Base-by-base conservation (phyloP, 2,329 filamentous ascomycete genomes). In the Chaetomiaceae sp. region DNA sequence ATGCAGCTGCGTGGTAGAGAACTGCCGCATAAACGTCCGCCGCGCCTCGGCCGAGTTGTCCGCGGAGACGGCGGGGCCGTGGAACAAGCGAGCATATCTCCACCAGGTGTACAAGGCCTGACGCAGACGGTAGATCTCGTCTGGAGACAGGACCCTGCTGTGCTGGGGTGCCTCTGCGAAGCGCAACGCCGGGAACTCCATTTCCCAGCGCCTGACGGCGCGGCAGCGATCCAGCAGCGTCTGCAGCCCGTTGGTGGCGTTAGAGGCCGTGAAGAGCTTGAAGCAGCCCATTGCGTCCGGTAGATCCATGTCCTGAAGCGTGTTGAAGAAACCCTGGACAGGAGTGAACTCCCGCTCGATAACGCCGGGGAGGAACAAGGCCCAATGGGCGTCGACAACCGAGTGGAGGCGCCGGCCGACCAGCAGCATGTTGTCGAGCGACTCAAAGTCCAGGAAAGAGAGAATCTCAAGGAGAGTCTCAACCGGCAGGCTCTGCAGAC, bases 61-160 rank as follows among this genome's bases (percentile, higher is more conserved):
- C 65, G 9, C 67, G 70, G 33, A 27, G 6, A 37, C 20, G 6
- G 25, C 65, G 29, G 72, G 71, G 11, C 73, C 72, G 43, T 82
- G 78, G 54, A 81, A 81, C 55, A 78, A 75, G 31, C 72, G 71
- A 6, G 76, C 71, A 57, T 77, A 82, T 4, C 79, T 68, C 77
- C 78, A 80, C 78, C 78, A 82, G 29, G 71, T 66, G 47, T 78
- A 79, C 27, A 82, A 64, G 0, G 76, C 78, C 56, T 72, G 71
- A 5, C 79, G 73, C 47, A 81, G 69, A 44, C 77, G 72, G n/a
- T 64, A 58, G 25, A 69, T 68, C 60, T 82, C 79, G 23, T 70
- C 65, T 0, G 63, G 48, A 7, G 65, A 65, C 6, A 82, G 68
- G 34, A 68, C 69, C 15, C 79, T 73, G 37, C 75, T 61, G 27